Conservation (phyloP, 805 yeast species). For the Debaryomyces prosopidis region DNA sequence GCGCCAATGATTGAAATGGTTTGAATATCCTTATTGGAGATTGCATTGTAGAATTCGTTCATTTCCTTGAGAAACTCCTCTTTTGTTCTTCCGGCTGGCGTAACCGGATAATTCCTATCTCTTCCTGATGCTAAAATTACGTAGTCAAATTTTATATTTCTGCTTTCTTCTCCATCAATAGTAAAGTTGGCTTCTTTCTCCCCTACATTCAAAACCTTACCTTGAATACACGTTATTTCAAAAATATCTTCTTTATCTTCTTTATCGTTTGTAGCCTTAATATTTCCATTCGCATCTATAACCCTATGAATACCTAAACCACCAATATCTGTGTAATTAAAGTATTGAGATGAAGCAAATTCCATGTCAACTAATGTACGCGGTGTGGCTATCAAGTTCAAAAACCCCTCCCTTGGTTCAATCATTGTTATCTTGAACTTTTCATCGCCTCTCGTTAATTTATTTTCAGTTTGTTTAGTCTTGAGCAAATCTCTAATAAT, state of each 20-base stretch:
- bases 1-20: constrained; percentile 44
- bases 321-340: constrained; percentile 19
- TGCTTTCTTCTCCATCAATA: background rate
- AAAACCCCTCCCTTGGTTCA: constrained; percentile 30
- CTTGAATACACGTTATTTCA: constrained; percentile 21
- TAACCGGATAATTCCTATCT: constrained; percentile 47
- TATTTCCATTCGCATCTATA: no score
- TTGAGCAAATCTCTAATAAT: background rate
- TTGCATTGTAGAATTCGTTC: constrained; percentile 22
- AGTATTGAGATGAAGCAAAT: constrained; percentile 29
- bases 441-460: background rate
- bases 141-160: constrained; percentile 33
- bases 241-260: constrained; percentile 13
- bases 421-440: constrained; percentile 20
- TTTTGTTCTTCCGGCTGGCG: constrained; percentile 37
- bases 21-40: constrained; percentile 26
- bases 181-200: constrained; percentile 16
- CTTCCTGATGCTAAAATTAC: constrained; percentile 44
- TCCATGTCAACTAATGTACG: constrained; percentile 25
- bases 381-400: constrained; percentile 30
- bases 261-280: constrained; percentile 8
- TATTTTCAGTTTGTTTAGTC: background rate
- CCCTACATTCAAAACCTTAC: constrained; percentile 17
- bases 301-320: no score
- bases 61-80: constrained; percentile 37